Conservation (phyloP, 1,139 yeast species). For the Meyerozyma elateridarum region DNA sequence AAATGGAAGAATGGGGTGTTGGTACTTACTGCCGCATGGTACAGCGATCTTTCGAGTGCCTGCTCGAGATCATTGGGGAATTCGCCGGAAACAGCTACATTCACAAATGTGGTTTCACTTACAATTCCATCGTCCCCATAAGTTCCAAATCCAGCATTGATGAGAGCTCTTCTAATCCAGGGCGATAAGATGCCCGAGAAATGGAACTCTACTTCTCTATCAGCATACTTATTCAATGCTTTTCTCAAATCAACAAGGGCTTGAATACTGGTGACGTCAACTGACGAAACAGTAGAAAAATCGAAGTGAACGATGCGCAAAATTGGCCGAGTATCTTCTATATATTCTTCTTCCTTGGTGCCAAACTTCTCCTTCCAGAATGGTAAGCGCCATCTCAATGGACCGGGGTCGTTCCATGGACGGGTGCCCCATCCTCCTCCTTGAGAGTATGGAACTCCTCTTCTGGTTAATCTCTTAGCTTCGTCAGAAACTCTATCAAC, state of each 20-base stretch:
- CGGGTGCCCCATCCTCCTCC: constrained; percentile 53
- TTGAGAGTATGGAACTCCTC: constrained; percentile 48
- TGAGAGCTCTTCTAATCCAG: constrained; percentile 77
- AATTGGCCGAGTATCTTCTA: constrained; percentile 54
- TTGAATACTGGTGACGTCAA: constrained; percentile 80
- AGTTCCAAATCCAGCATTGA: constrained; percentile 77
- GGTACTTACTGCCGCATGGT: constrained; percentile 61
- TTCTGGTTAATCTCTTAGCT: constrained; percentile 55
- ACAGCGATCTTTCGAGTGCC: constrained; percentile 26
- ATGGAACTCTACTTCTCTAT: constrained; percentile 83
- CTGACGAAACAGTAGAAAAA: constrained; percentile 67
- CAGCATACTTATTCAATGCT: constrained; percentile 70
- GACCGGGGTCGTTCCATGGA: constrained; percentile 93
- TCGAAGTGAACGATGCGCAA: constrained; percentile 74
- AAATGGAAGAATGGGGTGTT: constrained; percentile 83
- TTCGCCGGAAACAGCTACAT: constrained; percentile 30
- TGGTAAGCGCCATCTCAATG: constrained; percentile 39
- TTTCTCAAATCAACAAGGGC: constrained; percentile 71
- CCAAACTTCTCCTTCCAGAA: constrained; percentile 18
- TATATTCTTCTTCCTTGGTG: constrained; percentile 11
- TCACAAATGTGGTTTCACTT: constrained; percentile 38
- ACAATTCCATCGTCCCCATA: constrained; percentile 40
- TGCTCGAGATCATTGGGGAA: constrained; percentile 26
- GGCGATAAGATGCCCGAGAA: constrained; percentile 81
- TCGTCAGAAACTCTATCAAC: constrained; percentile 67